A percentile compares a stretch with the other conserved stretches of the same genome.
Evolutionary conservation across 2,329 filamentous ascomycete species (phyloP).

Genomic region (Ophiosphaerella narmari): DNA sequence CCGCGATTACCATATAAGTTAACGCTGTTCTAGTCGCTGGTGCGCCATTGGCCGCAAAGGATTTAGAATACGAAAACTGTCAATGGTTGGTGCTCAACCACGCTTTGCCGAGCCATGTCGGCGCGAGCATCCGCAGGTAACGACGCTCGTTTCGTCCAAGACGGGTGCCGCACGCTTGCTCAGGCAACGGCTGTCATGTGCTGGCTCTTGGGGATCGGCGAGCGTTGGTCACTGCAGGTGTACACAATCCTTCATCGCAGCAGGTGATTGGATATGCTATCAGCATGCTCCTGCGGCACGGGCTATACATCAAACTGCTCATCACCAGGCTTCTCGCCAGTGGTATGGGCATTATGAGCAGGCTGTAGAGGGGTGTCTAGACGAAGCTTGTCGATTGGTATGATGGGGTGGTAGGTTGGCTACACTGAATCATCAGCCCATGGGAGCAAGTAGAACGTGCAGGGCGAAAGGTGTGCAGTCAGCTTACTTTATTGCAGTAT

Average conservation of each 20-base stretch:
- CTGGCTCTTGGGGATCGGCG: neutral
- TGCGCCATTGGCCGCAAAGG: constrained; percentile 3
- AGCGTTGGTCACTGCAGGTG: neutral
- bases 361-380: neutral
- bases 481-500: constrained; percentile 2
- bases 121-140: constrained; percentile 3
- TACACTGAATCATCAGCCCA: too few relatives aligned
- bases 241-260: too few relatives aligned
- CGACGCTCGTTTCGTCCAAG: neutral
- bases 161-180: neutral
- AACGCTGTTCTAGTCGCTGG: neutral
- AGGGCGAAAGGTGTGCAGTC: neutral
- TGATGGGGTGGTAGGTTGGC: neutral
- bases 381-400: neutral
- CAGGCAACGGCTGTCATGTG: neutral
- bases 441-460: neutral
- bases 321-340: neutral
- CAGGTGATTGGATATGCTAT: too few relatives aligned
- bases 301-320: neutral
- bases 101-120: constrained; percentile 1
- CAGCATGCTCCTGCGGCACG: neutral
- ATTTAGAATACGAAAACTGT: neutral
- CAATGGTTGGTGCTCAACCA: neutral
- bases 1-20: constrained; percentile 3
- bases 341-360: neutral